These are phyloP conservation scores for Aspergillus niger DNA, from an alignment of 2,329 filamentous ascomycete genomes.

Conservation along the genomic window DNA sequence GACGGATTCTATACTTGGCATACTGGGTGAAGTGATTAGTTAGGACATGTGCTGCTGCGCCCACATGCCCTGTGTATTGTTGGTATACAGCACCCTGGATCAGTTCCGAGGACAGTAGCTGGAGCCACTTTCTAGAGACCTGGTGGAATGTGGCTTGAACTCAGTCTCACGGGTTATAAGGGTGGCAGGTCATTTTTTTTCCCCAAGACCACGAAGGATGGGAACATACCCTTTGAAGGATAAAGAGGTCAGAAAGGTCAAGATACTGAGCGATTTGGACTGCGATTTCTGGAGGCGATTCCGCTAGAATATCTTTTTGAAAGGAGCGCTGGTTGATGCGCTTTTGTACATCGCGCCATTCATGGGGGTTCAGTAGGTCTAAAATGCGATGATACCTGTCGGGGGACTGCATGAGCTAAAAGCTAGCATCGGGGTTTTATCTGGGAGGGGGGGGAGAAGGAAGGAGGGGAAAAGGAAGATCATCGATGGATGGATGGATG, in stretches of 20 bases:
- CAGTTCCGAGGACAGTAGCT: constrained; percentile 30
- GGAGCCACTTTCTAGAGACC: constrained; percentile 39
- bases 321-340: constrained; percentile 26
- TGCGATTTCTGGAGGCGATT: constrained; percentile 37
- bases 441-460: neutral
- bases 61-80: constrained; percentile 16
- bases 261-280: constrained; percentile 30
- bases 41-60: neutral
- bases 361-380: constrained; percentile 27
- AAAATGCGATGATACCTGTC: constrained; percentile 33
- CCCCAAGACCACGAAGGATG: neutral
- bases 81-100: constrained; percentile 23
- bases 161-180: neutral
- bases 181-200: too few species aligned
- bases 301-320: constrained; percentile 36
- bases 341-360: constrained; percentile 35
- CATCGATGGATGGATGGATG: neutral
- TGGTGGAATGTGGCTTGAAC: constrained; percentile 11
- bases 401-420: neutral
- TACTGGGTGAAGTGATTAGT: constrained; percentile 16
- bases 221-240: constrained; percentile 31
- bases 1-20: constrained; percentile 25
- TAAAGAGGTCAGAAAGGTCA: constrained; percentile 30
- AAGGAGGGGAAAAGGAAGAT: neutral
- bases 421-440: neutral